Conservation (phyloP, 345 rosid species). For the Lumnitzera littorea region DNA sequence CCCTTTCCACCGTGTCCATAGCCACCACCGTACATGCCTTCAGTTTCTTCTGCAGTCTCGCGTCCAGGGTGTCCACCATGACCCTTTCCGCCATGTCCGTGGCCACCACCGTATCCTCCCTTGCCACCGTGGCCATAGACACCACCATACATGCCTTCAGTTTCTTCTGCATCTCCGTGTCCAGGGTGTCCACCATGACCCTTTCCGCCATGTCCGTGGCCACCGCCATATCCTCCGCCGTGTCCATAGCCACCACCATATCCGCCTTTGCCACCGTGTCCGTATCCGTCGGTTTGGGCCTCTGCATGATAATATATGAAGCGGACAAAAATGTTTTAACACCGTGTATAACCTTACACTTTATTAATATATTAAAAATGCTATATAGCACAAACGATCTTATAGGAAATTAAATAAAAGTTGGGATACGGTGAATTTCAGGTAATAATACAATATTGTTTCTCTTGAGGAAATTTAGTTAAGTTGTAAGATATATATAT, state of each 20-base stretch:
- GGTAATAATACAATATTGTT: too few relatives aligned
- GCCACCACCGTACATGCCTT: neutral
- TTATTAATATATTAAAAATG: too few relatives aligned
- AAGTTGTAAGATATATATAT: too few relatives aligned
- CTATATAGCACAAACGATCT: neutral
- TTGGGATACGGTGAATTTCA: too few relatives aligned
- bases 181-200: neutral
- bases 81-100: neutral
- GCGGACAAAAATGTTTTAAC: neutral
- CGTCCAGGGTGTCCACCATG: neutral
- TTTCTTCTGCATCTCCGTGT: neutral
- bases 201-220: neutral
- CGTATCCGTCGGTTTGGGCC: slow-evolving; percentile 1
- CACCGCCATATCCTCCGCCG: neutral
- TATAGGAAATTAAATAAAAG: too few relatives aligned
- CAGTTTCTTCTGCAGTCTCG: neutral
- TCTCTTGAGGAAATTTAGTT: too few relatives aligned
- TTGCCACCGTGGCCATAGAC: neutral
- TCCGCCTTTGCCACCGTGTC: neutral
- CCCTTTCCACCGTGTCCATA: neutral
- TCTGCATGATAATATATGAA: neutral
- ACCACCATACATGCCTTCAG: neutral
- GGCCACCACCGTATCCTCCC: neutral
- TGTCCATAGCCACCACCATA: neutral
- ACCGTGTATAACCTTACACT: neutral